These are phyloP conservation scores for Termitomyces sp. DNA, from an alignment of 768 basidiomycete genomes.

Conservation along the genomic window DNA sequence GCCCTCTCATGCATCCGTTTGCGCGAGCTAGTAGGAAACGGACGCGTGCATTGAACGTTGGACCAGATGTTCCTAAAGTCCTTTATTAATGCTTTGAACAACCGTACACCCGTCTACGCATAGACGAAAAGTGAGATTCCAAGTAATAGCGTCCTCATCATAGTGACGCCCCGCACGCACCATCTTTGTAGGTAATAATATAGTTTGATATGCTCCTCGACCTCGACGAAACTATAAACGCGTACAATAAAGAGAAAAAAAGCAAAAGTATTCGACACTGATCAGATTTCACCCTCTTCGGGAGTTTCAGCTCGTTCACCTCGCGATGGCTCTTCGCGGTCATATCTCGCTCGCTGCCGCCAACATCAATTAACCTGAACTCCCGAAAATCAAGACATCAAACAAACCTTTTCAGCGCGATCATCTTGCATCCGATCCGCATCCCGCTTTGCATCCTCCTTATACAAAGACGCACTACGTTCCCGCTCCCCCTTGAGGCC, in stretches of 20 bases:
- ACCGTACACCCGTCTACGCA: slow-evolving; percentile 90
- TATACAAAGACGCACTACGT: slow-evolving; percentile 31
- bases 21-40: too few species aligned
- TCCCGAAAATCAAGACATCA: neutral
- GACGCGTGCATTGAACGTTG: too few species aligned
- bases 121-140: slow-evolving; percentile 70
- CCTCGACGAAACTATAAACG: neutral
- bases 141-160: slow-evolving; percentile 15
- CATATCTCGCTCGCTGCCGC: slow-evolving; percentile 51
- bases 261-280: neutral
- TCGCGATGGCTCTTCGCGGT: slow-evolving; percentile 39
- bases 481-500: slow-evolving; percentile 28
- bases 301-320: slow-evolving; percentile 69
- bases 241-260: neutral
- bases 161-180: slow-evolving; percentile 4
- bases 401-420: slow-evolving; percentile 63
- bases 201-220: slow-evolving; percentile 4
- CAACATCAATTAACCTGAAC: slow-evolving; percentile 14
- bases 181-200: slow-evolving; percentile 10
- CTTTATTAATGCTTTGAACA: slow-evolving; percentile 50
- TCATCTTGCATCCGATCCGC: slow-evolving; percentile 48
- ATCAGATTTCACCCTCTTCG: slow-evolving; percentile 84
- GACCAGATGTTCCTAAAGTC: too few species aligned
- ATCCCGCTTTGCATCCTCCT: slow-evolving; percentile 50
- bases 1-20: too few species aligned